These are phyloP conservation scores for Phytophthora ramorum DNA, from an alignment of 352 stramenopile genomes.

Conservation along the genomic window DNA sequence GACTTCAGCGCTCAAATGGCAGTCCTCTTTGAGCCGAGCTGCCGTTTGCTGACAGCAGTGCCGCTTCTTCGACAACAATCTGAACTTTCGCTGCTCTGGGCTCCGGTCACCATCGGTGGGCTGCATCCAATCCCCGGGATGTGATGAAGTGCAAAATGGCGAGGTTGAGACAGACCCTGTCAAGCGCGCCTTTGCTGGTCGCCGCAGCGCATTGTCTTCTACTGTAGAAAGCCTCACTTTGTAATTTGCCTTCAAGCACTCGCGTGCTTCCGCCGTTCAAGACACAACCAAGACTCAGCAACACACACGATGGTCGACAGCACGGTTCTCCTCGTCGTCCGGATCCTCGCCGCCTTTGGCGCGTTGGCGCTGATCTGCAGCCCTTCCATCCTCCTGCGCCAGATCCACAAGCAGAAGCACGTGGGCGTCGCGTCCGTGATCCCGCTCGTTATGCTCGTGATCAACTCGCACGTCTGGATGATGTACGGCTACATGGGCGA, in stretches of 20 bases:
- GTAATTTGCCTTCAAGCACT: background rate
- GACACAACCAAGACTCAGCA: background rate
- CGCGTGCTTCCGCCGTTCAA: background rate
- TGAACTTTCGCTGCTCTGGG: background rate
- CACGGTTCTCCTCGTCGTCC: constrained; percentile 14
- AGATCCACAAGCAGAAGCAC: constrained; percentile 23
- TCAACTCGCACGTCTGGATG: constrained; percentile 31
- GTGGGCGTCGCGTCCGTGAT: constrained; percentile 22
- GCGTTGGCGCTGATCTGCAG: constrained; percentile 24
- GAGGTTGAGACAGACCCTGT: background rate
- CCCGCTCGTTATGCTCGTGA: constrained; percentile 25
- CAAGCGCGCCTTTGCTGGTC: background rate
- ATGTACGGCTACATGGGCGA: constrained; percentile 41
- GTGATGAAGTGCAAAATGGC: background rate
- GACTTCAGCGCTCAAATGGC: no score
- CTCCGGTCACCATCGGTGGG: background rate
- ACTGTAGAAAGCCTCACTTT: background rate
- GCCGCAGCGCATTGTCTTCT: background rate
- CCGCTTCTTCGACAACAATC: no score
- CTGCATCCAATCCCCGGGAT: constrained; percentile 4
- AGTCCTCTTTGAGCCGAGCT: no score
- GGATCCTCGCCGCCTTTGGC: constrained; percentile 9
- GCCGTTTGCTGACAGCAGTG: no score
- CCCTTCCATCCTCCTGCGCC: constrained; percentile 16
- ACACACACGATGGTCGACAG: constrained; percentile 9